Conservation (phyloP, 2,329 filamentous ascomycete species). For the Talaromyces funiculosus region DNA sequence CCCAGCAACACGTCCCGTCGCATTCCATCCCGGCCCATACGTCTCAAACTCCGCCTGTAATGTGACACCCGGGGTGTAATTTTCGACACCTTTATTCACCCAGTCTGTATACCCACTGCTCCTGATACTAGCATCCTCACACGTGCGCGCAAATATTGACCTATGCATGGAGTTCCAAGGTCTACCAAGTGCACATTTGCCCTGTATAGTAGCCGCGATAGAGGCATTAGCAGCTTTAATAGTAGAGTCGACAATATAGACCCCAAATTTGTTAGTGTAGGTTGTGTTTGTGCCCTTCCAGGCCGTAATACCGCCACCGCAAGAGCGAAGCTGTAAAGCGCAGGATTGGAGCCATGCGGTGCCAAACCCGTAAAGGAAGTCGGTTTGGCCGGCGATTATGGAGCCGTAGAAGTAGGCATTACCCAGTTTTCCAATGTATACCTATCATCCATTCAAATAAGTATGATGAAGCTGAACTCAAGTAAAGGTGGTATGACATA, state of each 20-base stretch:
- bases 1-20: conserved; percentile 38
- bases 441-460: conserved; percentile 14
- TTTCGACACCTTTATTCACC: conserved; percentile 37
- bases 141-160: conserved; percentile 52
- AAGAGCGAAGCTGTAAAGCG: conserved; percentile 52
- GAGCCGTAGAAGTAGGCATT: conserved; percentile 60
- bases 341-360: conserved; percentile 57
- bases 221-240: conserved; percentile 52
- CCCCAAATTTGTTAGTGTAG: conserved; percentile 61
- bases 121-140: conserved; percentile 51
- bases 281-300: conserved; percentile 66
- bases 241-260: conserved; percentile 55
- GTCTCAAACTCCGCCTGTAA: conserved; percentile 53
- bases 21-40: conserved; percentile 51
- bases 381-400: conserved; percentile 59
- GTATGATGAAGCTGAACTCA: not conserved
- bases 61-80: conserved; percentile 39
- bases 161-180: conserved; percentile 58
- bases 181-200: conserved; percentile 54
- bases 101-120: conserved; percentile 53
- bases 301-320: conserved; percentile 62
- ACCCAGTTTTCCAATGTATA: conserved; percentile 62
- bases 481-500: conserved; percentile 10
- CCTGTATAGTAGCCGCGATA: conserved; percentile 33
- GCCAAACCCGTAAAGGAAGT: conserved; percentile 65